Percentiles rank a stretch among this genome's conserved stretches.
Evolutionary conservation across 2,329 filamentous ascomycete species (phyloP).

Genomic region (Aspergillus awamori): DNA sequence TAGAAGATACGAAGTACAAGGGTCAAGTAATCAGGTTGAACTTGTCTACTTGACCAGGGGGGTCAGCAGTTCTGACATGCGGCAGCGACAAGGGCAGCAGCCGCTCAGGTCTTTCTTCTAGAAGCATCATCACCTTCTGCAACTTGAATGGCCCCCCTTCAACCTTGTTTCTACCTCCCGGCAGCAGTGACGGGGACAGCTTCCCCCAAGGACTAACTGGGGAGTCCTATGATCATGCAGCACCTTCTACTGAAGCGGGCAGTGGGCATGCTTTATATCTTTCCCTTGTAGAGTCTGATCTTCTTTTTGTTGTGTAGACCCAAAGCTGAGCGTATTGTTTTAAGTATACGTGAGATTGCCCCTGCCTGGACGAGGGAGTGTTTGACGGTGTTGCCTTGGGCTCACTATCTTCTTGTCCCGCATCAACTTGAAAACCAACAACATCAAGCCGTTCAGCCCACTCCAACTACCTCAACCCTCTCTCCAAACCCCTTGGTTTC

Average conservation of each 20-base stretch:
- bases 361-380: neutral
- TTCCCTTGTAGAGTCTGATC: neutral
- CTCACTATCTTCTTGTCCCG: neutral
- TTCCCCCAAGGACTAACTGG: neutral
- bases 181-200: neutral
- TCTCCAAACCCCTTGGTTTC: neutral
- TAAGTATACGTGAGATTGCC: neutral
- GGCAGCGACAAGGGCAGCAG: conserved; percentile 1
- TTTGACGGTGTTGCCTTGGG: neutral
- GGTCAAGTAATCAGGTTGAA: neutral
- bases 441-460: neutral
- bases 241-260: neutral
- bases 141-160: neutral
- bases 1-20: neutral
- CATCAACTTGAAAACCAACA: neutral
- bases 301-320: neutral
- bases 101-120: conserved; percentile 17
- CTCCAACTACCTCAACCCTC: neutral
- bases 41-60: neutral
- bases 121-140: conserved; percentile 15
- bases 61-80: conserved; percentile 8
- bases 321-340: neutral
- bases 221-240: neutral
- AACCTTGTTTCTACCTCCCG: conserved; percentile 1
- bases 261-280: neutral